A percentile compares a stretch with the other conserved stretches of the same genome.
phyloP scores from a whole-genome alignment of 2,329 filamentous ascomycete species.

The Verticillium nonalfalfae region DNA sequence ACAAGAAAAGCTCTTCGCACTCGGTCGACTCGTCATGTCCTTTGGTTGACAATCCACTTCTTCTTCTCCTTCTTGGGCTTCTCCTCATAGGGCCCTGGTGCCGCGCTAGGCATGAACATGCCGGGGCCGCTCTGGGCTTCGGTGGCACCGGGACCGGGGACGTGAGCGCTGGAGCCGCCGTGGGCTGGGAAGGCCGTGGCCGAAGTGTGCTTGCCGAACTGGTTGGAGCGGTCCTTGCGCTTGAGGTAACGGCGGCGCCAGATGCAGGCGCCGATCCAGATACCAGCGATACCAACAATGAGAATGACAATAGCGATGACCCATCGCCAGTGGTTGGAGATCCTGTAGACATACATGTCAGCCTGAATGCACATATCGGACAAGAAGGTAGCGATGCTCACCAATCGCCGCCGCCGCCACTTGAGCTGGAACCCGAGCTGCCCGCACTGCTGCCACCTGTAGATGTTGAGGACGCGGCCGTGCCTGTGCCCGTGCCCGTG shows the following conservation, averaged over 20 bases:
- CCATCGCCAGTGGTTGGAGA: constrained; percentile 69
- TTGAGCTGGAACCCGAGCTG: not conserved
- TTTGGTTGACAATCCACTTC: constrained; percentile 37
- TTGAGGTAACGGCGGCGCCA: constrained; percentile 69
- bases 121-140: constrained; percentile 18
- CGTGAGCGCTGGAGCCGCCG: constrained; percentile 22
- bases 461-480: constrained; percentile 16
- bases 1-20: no score
- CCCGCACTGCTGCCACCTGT: constrained; percentile 15
- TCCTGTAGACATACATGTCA: constrained; percentile 37
- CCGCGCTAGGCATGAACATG: constrained; percentile 24
- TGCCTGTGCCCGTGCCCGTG: not conserved
- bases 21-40: constrained; percentile 26
- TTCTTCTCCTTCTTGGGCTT: constrained; percentile 38
- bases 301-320: constrained; percentile 75
- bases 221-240: constrained; percentile 55
- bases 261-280: constrained; percentile 63
- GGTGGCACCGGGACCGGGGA: constrained; percentile 17
- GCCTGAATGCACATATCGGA: not conserved
- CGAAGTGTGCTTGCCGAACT: constrained; percentile 34
- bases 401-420: constrained; percentile 36
- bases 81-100: constrained; percentile 22
- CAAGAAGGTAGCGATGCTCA: constrained; percentile 21
- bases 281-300: constrained; percentile 58
- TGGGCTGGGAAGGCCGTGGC: constrained; percentile 23